phyloP scores from a whole-genome alignment of 345 rosid genomes.

The Pelargonium nanum region DNA sequence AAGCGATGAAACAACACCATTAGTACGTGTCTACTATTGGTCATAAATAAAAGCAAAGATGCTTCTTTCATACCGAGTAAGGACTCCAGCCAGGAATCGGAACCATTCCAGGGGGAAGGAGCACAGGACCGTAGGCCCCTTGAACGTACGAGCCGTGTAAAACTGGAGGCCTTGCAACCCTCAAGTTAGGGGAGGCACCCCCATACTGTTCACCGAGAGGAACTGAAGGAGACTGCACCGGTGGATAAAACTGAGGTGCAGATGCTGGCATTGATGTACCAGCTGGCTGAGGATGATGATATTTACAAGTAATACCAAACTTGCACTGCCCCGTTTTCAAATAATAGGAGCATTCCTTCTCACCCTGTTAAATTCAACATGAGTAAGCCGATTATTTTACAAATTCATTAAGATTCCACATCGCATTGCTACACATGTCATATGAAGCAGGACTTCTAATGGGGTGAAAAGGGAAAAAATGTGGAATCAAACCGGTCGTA shows the following conservation, averaged over 20 bases:
- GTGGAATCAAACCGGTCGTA: slow-evolving; percentile 72
- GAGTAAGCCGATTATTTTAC: neutral
- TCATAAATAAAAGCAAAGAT: slow-evolving; percentile 9
- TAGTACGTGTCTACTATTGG: neutral
- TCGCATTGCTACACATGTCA: neutral
- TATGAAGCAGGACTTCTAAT: neutral
- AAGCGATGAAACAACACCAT: neutral
- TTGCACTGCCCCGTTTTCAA: slow-evolving; percentile 86
- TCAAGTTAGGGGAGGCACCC: slow-evolving; percentile 10
- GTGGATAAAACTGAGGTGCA: slow-evolving; percentile 38
- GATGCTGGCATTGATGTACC: slow-evolving; percentile 38
- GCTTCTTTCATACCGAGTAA: slow-evolving; percentile 44
- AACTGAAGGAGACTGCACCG: slow-evolving; percentile 45
- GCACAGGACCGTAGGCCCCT: slow-evolving; percentile 61
- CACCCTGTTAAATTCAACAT: slow-evolving; percentile 46
- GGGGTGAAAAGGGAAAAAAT: neutral
- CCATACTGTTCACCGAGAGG: slow-evolving; percentile 74
- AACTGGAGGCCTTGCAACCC: slow-evolving; percentile 66
- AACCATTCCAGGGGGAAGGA: slow-evolving; percentile 63
- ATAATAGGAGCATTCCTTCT: slow-evolving; percentile 79
- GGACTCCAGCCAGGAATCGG: slow-evolving; percentile 64
- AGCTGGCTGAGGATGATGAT: slow-evolving; percentile 71
- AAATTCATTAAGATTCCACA: neutral
- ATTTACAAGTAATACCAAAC: slow-evolving; percentile 75
- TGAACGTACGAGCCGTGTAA: slow-evolving; percentile 59